These are phyloP conservation scores for Mortierella sp. DNA, from an alignment of 371 early-diverging fungal species.

Conservation along the genomic window DNA sequence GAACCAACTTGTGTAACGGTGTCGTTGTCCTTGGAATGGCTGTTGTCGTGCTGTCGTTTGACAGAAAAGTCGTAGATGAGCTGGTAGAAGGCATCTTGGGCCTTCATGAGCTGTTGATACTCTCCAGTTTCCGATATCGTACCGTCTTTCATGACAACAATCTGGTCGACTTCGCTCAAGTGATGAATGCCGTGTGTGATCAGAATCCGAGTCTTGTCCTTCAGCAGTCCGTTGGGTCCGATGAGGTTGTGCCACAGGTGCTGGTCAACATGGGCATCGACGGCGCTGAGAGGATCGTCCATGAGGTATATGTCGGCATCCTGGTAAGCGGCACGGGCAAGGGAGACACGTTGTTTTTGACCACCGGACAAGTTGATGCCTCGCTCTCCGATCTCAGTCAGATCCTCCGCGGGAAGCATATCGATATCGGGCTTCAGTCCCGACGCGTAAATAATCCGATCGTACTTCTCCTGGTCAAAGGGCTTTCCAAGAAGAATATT, in stretches of 20 bases:
- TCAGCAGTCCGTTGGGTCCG: constrained; percentile 76
- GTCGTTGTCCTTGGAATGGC: neutral
- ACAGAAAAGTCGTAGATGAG: constrained; percentile 61
- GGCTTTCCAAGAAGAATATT: constrained; percentile 81
- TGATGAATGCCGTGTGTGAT: constrained; percentile 86
- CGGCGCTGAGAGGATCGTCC: constrained; percentile 81
- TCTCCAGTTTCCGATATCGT: constrained; percentile 75
- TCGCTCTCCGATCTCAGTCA: constrained; percentile 84
- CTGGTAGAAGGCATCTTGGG: constrained; percentile 60
- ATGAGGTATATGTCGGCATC: constrained; percentile 78
- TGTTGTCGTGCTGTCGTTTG: constrained; percentile 17
- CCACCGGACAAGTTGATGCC: constrained; percentile 76
- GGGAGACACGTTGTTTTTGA: constrained; percentile 70
- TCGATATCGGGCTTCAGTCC: constrained; percentile 73
- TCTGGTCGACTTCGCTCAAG: constrained; percentile 64
- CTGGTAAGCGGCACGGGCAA: constrained; percentile 76
- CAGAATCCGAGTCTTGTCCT: constrained; percentile 73
- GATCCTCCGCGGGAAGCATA: constrained; percentile 74
- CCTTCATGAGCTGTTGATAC: constrained; percentile 50
- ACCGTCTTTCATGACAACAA: constrained; percentile 81
- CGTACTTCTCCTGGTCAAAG: constrained; percentile 71
- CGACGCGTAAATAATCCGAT: constrained; percentile 63
- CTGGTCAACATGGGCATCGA: constrained; percentile 83
- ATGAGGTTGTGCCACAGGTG: constrained; percentile 77
- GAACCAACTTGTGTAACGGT: neutral